phyloP scores from a whole-genome alignment of 1,284 basidiomycete genomes.

The Laetiporus sulphureus region DNA sequence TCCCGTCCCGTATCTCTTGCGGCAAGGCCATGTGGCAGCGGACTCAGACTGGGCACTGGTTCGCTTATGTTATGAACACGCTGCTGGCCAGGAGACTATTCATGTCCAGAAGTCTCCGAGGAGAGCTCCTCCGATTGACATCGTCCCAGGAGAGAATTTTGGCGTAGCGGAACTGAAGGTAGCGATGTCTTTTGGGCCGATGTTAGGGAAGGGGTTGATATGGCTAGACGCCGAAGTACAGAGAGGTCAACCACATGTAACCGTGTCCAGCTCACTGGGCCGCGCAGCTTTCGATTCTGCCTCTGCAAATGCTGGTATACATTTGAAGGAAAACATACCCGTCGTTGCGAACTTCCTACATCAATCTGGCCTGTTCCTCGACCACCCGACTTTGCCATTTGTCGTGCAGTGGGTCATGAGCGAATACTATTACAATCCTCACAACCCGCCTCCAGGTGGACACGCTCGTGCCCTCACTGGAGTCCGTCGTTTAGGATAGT shows the following conservation, averaged over 20 bases:
- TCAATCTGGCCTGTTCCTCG: constrained; percentile 63
- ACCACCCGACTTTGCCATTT: constrained; percentile 68
- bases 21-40: constrained; percentile 32
- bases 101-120: too few species aligned
- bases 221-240: constrained; percentile 78
- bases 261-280: constrained; percentile 20
- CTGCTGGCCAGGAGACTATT: too few species aligned
- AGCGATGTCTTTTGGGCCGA: constrained; percentile 69
- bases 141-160: constrained; percentile 57
- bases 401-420: constrained; percentile 53
- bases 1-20: constrained; percentile 73
- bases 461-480: constrained; percentile 39
- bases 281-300: constrained; percentile 66
- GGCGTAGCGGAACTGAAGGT: constrained; percentile 84
- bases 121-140: constrained; percentile 48
- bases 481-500: constrained; percentile 42
- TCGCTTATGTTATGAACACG: constrained; percentile 67
- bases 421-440: constrained; percentile 83
- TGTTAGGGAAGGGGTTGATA: constrained; percentile 79
- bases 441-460: constrained; percentile 74
- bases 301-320: constrained; percentile 84
- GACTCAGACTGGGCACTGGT: constrained; percentile 73
- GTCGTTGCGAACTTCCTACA: constrained; percentile 76
- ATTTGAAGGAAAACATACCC: constrained; percentile 85
- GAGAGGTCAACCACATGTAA: constrained; percentile 54